Conservation (phyloP, 2,329 filamentous ascomycete species). For the Apiospora pterosperma region DNA sequence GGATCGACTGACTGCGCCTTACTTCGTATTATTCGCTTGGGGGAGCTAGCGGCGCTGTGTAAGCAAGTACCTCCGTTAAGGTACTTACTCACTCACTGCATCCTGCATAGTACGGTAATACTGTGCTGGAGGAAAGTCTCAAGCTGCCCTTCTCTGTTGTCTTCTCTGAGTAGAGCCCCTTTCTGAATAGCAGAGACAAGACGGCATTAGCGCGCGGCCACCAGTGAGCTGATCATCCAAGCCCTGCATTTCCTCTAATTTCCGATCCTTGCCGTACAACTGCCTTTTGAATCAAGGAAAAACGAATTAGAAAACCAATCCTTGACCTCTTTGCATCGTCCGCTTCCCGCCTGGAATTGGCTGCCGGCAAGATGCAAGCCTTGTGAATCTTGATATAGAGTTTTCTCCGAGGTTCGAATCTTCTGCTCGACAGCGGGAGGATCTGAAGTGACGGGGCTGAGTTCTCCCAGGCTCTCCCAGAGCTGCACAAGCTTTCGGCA, state of each 20-base stretch:
- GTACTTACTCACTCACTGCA: no score
- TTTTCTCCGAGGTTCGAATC: neutral
- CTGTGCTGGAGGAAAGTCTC: no score
- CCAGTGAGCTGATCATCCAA: neutral
- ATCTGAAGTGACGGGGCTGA: neutral
- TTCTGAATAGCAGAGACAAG: neutral
- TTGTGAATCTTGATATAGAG: neutral
- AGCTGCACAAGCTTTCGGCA: neutral
- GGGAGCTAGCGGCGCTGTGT: neutral
- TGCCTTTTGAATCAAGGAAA: neutral
- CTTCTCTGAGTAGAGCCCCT: neutral
- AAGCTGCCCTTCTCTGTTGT: no score
- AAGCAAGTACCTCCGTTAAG: no score
- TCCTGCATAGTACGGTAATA: neutral
- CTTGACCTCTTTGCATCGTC: neutral
- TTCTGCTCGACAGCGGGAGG: neutral
- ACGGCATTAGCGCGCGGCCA: slow-evolving; percentile 1
- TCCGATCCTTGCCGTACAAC: neutral
- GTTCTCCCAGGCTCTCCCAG: neutral
- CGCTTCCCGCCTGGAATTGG: neutral
- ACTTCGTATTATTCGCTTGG: neutral
- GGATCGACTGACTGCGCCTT: neutral
- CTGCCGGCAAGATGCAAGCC: neutral
- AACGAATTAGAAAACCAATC: neutral
- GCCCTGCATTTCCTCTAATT: neutral